A percentile compares a stretch with the other conserved stretches of the same genome.
phyloP scores from a whole-genome alignment of 2,329 filamentous ascomycete genomes.

The Aureobasidium sp. region DNA sequence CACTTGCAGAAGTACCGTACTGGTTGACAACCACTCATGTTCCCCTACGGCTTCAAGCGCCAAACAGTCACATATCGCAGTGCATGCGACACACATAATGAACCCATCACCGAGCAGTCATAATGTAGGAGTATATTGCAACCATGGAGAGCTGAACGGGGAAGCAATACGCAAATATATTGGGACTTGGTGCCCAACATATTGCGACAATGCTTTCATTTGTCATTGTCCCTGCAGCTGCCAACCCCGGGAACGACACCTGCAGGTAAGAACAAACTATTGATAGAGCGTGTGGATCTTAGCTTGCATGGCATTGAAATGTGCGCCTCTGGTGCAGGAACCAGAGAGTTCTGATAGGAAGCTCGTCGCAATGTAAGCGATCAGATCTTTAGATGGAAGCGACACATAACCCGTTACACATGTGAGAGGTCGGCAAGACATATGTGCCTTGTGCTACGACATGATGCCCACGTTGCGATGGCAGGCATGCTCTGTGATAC shows the following conservation, averaged over 20 bases:
- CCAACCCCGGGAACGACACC: background rate
- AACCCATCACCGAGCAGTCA: background rate
- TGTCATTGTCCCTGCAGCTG: slow-evolving; percentile 6
- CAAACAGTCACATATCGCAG: background rate
- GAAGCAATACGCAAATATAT: background rate
- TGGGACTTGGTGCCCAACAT: background rate
- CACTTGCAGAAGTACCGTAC: background rate
- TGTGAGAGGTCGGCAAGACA: slow-evolving; percentile 2
- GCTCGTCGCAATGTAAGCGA: background rate
- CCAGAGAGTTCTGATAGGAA: background rate
- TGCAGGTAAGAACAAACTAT: background rate
- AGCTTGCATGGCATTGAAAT: background rate
- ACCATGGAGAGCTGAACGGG: background rate
- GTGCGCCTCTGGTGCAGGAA: background rate
- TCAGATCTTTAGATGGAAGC: background rate
- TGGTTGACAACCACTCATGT: background rate
- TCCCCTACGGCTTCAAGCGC: background rate
- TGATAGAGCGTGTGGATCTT: background rate
- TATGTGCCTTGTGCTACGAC: background rate
- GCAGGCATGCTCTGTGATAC: background rate
- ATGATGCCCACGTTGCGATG: slow-evolving; percentile 6
- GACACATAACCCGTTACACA: background rate
- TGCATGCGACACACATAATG: background rate
- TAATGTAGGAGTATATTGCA: background rate
- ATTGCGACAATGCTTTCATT: background rate